Evolutionary conservation across 306 rosid species (phyloP), one percentile per base, ranked within the genome.

Genomic region (Vicia villosa): DNA sequence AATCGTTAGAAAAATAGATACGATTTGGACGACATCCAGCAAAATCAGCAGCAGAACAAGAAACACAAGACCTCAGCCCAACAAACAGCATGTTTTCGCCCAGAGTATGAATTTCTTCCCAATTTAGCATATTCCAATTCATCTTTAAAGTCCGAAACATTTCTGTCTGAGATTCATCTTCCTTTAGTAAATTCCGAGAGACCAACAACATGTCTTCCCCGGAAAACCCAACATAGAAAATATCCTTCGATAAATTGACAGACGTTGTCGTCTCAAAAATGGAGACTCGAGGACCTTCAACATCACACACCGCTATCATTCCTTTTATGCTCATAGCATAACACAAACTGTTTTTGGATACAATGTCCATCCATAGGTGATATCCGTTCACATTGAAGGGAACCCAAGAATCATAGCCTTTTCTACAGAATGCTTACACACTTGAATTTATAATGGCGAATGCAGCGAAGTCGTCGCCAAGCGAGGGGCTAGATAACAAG

Each of bases 1-100:
- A 0, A 73, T 90, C 89, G 55, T 85, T 83, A 3, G 89, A 87
- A 26, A 57, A 87, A 74, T 87, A 87, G 13, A 87, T 77, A 63
- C 85, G 72, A 54, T 84, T 76, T 10, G 88, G 91, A 17, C 45
- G 32, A 42, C 79, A 76, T 38, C 77, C 85, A 5, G 43, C 70
- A 67, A 77, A 81, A 77, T 83, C 87, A 17, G 80, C 52, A 1
- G 92, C 89, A 22, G 58, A 55, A 6, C 87, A 46, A 4, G 83
- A 82, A 17, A n/a, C n/a, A n/a, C n/a, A n/a, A n/a, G n/a, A n/a
- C n/a, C n/a, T n/a, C n/a, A 87, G 50, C 1, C 91, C 88, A 0
- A 90, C 8, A 43, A 89, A 89, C 74, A 89, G 30, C 41, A 66
- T 67, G 61, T 70, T 76, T 14, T 81, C 82, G 0, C 84, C 90